Evolutionary conservation across 805 yeast genomes (phyloP).

Genomic region (Yarrowia osloensis): DNA sequence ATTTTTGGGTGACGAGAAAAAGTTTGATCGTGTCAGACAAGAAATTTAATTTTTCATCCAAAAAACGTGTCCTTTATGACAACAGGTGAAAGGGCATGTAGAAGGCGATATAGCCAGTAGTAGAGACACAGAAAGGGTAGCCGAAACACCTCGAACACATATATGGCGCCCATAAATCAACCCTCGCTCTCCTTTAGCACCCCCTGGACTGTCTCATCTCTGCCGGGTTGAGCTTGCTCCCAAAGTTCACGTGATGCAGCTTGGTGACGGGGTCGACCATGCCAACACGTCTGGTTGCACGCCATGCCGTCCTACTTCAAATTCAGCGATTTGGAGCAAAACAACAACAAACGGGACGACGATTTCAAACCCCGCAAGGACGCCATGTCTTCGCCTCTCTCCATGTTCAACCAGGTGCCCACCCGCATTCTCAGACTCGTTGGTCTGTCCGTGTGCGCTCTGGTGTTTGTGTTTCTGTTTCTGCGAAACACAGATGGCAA

Average conservation of each 20-base stretch:
- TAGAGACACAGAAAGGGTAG: too few species aligned
- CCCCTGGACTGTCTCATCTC: too few species aligned
- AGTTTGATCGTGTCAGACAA: too few species aligned
- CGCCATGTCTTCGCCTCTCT: conserved; percentile 9
- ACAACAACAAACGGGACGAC: conserved; percentile 28
- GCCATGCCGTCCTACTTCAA: conserved; percentile 30
- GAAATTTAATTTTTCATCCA: too few species aligned
- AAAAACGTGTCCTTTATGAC: too few species aligned
- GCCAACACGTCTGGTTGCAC: neutral
- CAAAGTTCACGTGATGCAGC: conserved; percentile 9
- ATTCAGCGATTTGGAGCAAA: conserved; percentile 29
- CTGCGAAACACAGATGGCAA: neutral
- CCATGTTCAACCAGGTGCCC: conserved; percentile 18
- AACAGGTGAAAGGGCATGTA: too few species aligned
- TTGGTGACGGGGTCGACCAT: neutral
- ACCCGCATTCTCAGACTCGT: neutral
- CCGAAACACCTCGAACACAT: too few species aligned
- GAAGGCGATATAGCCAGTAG: too few species aligned
- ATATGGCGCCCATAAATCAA: too few species aligned
- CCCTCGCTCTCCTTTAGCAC: too few species aligned
- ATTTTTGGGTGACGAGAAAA: too few species aligned
- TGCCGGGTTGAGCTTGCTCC: too few species aligned
- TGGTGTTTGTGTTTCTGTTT: conserved; percentile 1
- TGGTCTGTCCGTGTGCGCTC: neutral
- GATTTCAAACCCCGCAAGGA: conserved; percentile 27